Percentiles rank a stretch among this genome's conserved stretches.
Evolutionary conservation across 441 rosid species (phyloP).

Genomic region (Euphorbia celastroides): DNA sequence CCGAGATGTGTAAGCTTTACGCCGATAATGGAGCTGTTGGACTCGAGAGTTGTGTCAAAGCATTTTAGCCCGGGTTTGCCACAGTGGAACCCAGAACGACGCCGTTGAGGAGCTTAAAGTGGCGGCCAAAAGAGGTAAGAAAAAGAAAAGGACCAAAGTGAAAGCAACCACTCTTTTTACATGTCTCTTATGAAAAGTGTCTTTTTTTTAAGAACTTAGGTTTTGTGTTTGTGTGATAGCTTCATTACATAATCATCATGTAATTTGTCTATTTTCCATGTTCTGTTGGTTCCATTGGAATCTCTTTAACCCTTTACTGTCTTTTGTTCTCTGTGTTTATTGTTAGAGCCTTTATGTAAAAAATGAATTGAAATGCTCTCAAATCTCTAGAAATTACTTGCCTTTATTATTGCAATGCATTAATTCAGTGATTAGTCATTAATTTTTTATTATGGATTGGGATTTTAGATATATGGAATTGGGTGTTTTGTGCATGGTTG

Average conservation of each 20-base stretch:
- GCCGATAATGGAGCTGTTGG: conserved; percentile 80
- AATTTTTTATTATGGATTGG: not conserved
- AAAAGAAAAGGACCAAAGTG: not conserved
- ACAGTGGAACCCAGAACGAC: conserved; percentile 66
- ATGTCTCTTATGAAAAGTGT: conserved; percentile 21
- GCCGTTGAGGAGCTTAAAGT: conserved; percentile 21
- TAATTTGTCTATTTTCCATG: conserved; percentile 6
- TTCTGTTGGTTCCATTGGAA: not conserved
- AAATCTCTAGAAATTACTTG: not conserved
- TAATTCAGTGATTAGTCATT: no score
- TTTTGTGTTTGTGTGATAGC: conserved; percentile 24
- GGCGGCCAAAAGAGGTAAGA: conserved; percentile 6
- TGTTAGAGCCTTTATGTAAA: conserved; percentile 7
- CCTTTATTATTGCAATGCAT: not conserved
- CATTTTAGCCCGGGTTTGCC: conserved; percentile 73
- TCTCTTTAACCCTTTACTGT: not conserved
- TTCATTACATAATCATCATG: conserved; percentile 24
- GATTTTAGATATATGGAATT: not conserved
- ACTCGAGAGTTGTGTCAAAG: conserved; percentile 58
- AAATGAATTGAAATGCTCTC: not conserved
- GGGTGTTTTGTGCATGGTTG: conserved; percentile 31
- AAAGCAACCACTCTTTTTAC: conserved; percentile 10
- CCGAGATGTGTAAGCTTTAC: conserved; percentile 87
- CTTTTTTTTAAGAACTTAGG: conserved; percentile 3
- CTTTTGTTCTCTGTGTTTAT: not conserved